phyloP scores from a whole-genome alignment of 2,329 filamentous ascomycete species.

The Aspergillus fumigatiaffinis region DNA sequence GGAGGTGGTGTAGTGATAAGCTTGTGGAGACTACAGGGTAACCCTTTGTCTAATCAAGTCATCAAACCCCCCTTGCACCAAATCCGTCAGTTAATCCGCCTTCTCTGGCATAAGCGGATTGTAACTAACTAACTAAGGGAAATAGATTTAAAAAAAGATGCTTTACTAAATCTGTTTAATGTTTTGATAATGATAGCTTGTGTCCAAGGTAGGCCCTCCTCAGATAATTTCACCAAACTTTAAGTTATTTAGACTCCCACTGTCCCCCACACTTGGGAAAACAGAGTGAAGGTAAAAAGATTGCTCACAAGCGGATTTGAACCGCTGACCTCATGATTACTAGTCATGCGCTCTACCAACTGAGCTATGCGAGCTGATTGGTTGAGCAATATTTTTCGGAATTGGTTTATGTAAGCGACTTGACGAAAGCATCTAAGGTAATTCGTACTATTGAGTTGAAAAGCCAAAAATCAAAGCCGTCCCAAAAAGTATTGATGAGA shows the following conservation, averaged over 20 bases:
- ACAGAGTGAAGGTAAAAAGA: background rate
- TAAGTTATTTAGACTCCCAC: background rate
- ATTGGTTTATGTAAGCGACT: no score
- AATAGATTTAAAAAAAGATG: background rate
- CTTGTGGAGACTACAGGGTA: background rate
- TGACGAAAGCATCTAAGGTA: no score
- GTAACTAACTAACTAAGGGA: background rate
- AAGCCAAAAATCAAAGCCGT: no score
- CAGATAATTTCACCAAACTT: background rate
- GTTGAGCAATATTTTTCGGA: no score
- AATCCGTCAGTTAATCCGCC: background rate
- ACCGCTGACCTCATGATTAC: constrained; percentile 36
- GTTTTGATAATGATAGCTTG: background rate
- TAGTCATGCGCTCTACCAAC: constrained; percentile 38
- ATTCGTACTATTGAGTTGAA: no score
- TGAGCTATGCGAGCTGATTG: constrained; percentile 28
- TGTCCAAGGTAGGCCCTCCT: background rate
- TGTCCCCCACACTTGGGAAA: no score
- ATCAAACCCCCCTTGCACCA: background rate
- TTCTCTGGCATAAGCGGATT: background rate
- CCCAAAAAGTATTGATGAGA: no score
- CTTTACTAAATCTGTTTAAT: background rate
- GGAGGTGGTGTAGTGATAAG: background rate
- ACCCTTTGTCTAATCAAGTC: background rate
- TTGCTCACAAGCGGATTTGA: constrained; percentile 35